Evolutionary conservation across 805 yeast species (phyloP), one percentile per base, ranked within the genome.

Genomic region (Spathaspora boniae): DNA sequence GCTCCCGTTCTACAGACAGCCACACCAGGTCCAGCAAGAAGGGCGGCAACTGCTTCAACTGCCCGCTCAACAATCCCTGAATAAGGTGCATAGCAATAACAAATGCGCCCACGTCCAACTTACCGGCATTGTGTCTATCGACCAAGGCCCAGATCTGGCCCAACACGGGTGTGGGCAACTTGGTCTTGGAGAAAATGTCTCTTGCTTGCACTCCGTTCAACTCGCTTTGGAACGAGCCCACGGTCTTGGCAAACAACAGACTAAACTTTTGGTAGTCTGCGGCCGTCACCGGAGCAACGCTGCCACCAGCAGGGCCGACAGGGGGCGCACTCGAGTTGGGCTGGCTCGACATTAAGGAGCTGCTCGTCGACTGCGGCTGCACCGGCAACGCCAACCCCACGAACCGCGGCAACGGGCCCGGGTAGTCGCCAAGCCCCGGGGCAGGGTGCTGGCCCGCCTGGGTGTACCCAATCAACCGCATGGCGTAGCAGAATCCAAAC

Each of bases 31-130:
- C 70, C 12, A 68, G 70, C 44, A 59, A 56, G 33, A 59, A 56
- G 1, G 69, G 66, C 9, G 73, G 73, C 49, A 87, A 64, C 33
- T 78, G 75, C 33, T 71, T 72, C 47, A 87, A 60, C 3, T 76
- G 48, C 26, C 87, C 85, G 49, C 78, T 75, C 50, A 87, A 68
- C 21, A 82, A 65, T 46, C 87, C 80, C 58, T 91, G 97, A 44
- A 93, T 86, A 54, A 93, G 71, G 60, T 86, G 95, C 98, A 93
- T 91, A 6, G 98, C 97, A 50, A 91, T 76, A 29, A 86, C 76
- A 50, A 93, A 93, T 54, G 86, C 89, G 11, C 80, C 72, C 52
- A 80, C 75, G 38, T 75, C 70, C 48, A 93, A 74, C 37, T 75
- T 68, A 4, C 98, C 98, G 2, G 74, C 61, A 47, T 80, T 80